A percentile compares a stretch with the other conserved stretches of the same genome.
phyloP scores from a whole-genome alignment of 495 filamentous ascomycete genomes.

The Podospora sp. region DNA sequence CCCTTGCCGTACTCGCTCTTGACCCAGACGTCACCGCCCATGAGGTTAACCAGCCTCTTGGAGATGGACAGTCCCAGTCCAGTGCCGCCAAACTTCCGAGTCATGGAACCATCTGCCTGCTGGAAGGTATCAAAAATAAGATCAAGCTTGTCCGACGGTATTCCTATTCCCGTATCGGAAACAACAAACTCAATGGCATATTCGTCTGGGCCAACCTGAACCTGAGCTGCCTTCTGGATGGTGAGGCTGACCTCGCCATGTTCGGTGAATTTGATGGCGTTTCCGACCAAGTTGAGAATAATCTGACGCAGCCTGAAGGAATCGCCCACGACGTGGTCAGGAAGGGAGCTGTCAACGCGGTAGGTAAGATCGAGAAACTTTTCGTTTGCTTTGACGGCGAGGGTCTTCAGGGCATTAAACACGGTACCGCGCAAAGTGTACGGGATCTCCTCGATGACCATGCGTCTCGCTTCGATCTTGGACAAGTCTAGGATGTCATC shows the following conservation, averaged over 20 bases:
- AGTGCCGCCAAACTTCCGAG: conserved; percentile 94
- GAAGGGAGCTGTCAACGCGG: conserved; percentile 89
- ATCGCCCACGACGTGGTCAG: conserved; percentile 95
- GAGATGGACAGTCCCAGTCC: conserved; percentile 96
- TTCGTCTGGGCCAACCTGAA: conserved; percentile 63
- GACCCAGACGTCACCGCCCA: conserved; percentile 98
- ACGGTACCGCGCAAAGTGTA: conserved; percentile 95
- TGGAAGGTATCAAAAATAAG: conserved; percentile 99
- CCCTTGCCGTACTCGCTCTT: conserved; percentile 90
- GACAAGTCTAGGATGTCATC: conserved; percentile 99
- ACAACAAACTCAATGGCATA: conserved; percentile 97
- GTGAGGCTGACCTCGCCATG: conserved; percentile 94
- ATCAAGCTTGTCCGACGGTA: conserved; percentile 93
- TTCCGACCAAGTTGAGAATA: conserved; percentile 80
- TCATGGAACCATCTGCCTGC: conserved; percentile 97
- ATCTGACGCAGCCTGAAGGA: conserved; percentile 97
- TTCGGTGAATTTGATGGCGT: conserved; percentile 96
- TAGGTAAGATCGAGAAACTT: conserved; percentile 93
- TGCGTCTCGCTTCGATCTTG: conserved; percentile 99
- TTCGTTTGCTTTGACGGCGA: conserved; percentile 97
- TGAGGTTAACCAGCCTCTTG: conserved; percentile 90
- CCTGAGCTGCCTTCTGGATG: conserved; percentile 73
- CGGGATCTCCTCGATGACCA: conserved; percentile 98
- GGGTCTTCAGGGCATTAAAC: conserved; percentile 95
- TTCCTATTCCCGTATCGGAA: conserved; percentile 96